Evolutionary conservation across 768 basidiomycete species (phyloP).

Genomic region (Macrolepiota albuminosa): DNA sequence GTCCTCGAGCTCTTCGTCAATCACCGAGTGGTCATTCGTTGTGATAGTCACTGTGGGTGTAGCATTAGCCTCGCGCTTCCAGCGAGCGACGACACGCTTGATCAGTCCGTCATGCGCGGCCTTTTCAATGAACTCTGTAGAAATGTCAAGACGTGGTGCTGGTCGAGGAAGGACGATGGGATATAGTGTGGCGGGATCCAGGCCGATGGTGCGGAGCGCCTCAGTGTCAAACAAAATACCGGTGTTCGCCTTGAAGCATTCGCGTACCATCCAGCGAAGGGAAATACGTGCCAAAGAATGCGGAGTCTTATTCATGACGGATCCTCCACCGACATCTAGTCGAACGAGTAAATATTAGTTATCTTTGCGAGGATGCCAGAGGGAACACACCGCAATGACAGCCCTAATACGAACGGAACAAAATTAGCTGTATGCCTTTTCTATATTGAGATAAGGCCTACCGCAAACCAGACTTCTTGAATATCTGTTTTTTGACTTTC

Average conservation of each 20-base stretch:
- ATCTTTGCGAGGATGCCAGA: not conserved
- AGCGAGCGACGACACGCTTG: not conserved
- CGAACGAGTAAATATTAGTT: not conserved
- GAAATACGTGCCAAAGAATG: slow-evolving; percentile 48
- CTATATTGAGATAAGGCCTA: slow-evolving; percentile 14
- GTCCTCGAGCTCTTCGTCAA: slow-evolving; percentile 48
- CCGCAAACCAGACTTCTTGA: slow-evolving; percentile 70
- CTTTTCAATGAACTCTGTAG: not conserved
- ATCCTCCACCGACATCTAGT: slow-evolving; percentile 56
- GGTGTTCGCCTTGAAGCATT: slow-evolving; percentile 50
- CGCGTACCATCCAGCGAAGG: slow-evolving; percentile 67
- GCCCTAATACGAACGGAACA: slow-evolving; percentile 23
- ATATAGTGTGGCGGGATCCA: slow-evolving; percentile 36
- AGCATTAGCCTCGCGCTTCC: slow-evolving; percentile 13
- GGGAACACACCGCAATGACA: slow-evolving; percentile 37
- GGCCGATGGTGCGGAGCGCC: slow-evolving; percentile 38
- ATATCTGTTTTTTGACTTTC: slow-evolving; percentile 28
- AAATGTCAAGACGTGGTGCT: slow-evolving; percentile 20
- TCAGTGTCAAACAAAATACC: slow-evolving; percentile 57
- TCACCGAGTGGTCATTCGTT: not conserved
- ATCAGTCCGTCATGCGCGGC: not conserved
- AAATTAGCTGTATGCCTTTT: not conserved
- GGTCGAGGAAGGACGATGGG: slow-evolving; percentile 31
- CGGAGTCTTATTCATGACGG: slow-evolving; percentile 36
- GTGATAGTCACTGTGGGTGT: not conserved